Evolutionary conservation across 805 yeast genomes (phyloP), one percentile per base, ranked within the genome.

Genomic region (Metschnikowia chrysomelidarum): DNA sequence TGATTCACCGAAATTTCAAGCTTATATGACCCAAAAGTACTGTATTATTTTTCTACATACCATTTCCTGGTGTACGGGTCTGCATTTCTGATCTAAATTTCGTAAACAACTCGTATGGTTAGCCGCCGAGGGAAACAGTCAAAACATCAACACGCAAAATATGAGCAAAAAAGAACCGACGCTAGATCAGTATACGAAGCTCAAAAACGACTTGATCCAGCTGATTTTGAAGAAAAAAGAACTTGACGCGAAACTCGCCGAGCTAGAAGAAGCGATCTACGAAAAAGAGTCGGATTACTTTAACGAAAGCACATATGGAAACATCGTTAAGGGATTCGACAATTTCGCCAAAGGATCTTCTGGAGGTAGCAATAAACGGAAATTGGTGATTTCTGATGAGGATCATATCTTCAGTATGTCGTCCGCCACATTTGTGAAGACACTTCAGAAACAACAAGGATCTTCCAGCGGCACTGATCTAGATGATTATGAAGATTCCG

Each of bases 241-340:
- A 11, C 62, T 86, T n/a, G 91, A 86, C 43, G 72, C 74, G 19
- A 76, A 77, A 46, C 69, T 82, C 30, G 74, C 75, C 15, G 60
- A 59, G 28, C 55, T 87, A 5, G 96, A 89, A 52, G 96, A 87
- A 44, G 75, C 76, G 34, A 80, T 89, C 5, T 88, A 78, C 61
- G 82, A 78, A 30, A 77, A 78, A 46, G 98, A 89, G 54, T 78
- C 82, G 7, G 75, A 76, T 10, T 89, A 89, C 54, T 75, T 89
- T 30, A 76, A 82, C 19, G 88, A 83, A 34, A 77, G 87, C 39
- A 59, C 69, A 19, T 75, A 75, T 36, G 89, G 96, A 0, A 89
- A 87, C 57, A 82, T 91, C 18, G 83, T 87, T n/a, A 82, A 83
- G 44, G 98, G 98, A 1, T 89, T 88, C 51, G 96, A 89, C 31